These are phyloP conservation scores for Microdochium paspali DNA, from an alignment of 2,329 filamentous ascomycete species.

Conservation along the genomic window DNA sequence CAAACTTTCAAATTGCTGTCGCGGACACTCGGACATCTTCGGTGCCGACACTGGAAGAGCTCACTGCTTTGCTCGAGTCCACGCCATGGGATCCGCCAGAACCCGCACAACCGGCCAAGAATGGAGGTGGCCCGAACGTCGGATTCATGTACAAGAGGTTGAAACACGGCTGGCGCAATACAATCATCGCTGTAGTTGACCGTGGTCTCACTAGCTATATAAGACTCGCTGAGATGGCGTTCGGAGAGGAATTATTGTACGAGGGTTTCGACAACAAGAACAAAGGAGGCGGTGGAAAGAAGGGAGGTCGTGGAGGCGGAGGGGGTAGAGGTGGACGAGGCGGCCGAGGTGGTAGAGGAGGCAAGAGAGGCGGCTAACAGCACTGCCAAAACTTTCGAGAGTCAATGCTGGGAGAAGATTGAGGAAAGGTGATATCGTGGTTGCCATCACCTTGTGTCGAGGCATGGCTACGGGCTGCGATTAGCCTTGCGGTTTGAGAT, in stretches of 20 bases:
- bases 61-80: constrained; percentile 62
- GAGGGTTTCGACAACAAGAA: constrained; percentile 38
- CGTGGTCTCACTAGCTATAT: constrained; percentile 85
- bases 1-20: constrained; percentile 80
- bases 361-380: constrained; percentile 5
- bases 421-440: too few species aligned
- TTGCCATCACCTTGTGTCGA: too few species aligned
- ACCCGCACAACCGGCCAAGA: constrained; percentile 12
- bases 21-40: constrained; percentile 63
- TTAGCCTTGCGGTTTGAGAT: too few species aligned
- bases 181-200: constrained; percentile 82
- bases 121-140: constrained; percentile 25
- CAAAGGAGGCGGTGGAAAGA: constrained; percentile 11
- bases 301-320: constrained; percentile 11
- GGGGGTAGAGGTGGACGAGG: constrained; percentile 7
- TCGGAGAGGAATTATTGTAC: constrained; percentile 65
- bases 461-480: too few species aligned
- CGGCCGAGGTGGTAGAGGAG: constrained; percentile 7
- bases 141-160: constrained; percentile 59
- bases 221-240: constrained; percentile 69
- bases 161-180: constrained; percentile 76
- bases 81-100: constrained; percentile 60
- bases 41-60: constrained; percentile 64
- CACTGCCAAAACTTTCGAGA: too few species aligned
- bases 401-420: too few species aligned